Evolutionary conservation across 331 rosid species (phyloP).

Genomic region (Rosa hybrid): DNA sequence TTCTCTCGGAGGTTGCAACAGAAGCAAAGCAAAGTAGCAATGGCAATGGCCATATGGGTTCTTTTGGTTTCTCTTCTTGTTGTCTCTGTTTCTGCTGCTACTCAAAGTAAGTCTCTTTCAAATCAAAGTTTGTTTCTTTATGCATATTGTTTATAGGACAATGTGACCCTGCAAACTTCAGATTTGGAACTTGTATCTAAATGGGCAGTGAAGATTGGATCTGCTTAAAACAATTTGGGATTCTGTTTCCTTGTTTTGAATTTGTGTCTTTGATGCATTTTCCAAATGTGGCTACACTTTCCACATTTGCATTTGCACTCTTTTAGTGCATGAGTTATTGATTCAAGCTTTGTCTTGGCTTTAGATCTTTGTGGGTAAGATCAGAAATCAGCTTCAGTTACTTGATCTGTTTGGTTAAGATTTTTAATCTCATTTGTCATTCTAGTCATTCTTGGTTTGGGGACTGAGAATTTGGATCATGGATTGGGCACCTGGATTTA

Average conservation of each 20-base stretch:
- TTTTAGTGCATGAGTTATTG: background rate
- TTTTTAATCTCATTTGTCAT: background rate
- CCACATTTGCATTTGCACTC: background rate
- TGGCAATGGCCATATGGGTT: conserved; percentile 44
- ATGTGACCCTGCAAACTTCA: conserved; percentile 8
- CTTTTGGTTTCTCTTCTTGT: conserved; percentile 37
- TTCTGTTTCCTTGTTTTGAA: background rate
- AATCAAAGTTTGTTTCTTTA: background rate
- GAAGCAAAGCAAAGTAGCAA: conserved; percentile 29
- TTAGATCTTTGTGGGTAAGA: conserved; percentile 25
- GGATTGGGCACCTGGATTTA: background rate
- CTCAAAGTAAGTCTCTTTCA: conserved; percentile 55
- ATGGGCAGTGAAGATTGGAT: conserved; percentile 29
- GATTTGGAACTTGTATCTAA: conserved; percentile 28
- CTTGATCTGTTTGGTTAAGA: conserved; percentile 8
- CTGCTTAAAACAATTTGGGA: conserved; percentile 22
- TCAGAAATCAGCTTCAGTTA: background rate
- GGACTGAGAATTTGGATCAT: background rate
- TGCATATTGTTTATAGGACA: background rate
- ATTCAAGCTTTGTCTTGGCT: conserved; percentile 1
- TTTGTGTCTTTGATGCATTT: conserved; percentile 1
- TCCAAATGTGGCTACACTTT: background rate
- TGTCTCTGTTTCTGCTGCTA: conserved; percentile 36
- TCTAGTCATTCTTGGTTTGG: conserved; percentile 3
- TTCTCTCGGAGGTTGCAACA: background rate